phyloP scores from a whole-genome alignment of 2,329 filamentous ascomycete species.

The Botrytis galanthina region DNA sequence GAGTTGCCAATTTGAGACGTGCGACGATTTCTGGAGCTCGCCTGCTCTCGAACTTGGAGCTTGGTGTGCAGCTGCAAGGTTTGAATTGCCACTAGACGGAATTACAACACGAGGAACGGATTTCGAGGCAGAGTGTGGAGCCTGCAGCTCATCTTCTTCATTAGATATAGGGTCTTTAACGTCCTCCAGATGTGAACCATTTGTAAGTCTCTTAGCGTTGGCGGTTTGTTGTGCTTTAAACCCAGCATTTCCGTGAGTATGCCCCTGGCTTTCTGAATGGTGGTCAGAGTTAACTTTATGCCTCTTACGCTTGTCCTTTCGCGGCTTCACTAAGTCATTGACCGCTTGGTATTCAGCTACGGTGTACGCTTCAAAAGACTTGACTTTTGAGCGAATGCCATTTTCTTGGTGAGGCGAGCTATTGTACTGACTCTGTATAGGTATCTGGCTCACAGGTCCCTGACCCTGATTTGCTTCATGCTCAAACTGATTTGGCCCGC shows the following conservation, averaged over 20 bases:
- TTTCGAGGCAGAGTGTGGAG: background rate
- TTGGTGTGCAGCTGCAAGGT: background rate
- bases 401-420: background rate
- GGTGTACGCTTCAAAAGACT: background rate
- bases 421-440: slow-evolving; percentile 7
- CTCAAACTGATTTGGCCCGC: background rate
- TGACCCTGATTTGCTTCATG: background rate
- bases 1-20: background rate
- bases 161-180: background rate
- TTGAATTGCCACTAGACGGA: background rate
- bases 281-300: background rate
- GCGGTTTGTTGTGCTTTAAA: background rate
- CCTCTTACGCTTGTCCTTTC: background rate
- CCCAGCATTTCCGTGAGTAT: background rate
- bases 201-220: background rate
- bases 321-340: background rate
- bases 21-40: background rate
- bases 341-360: slow-evolving; percentile 6
- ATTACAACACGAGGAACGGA: background rate
- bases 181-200: background rate
- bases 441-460: background rate
- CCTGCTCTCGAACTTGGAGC: background rate
- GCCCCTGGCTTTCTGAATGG: background rate
- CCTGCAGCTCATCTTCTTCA: slow-evolving; percentile 1
- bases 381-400: background rate